Base-by-base conservation (phyloP, 805 yeast genomes). In the Kluyveromyces nonfermentans region DNA sequence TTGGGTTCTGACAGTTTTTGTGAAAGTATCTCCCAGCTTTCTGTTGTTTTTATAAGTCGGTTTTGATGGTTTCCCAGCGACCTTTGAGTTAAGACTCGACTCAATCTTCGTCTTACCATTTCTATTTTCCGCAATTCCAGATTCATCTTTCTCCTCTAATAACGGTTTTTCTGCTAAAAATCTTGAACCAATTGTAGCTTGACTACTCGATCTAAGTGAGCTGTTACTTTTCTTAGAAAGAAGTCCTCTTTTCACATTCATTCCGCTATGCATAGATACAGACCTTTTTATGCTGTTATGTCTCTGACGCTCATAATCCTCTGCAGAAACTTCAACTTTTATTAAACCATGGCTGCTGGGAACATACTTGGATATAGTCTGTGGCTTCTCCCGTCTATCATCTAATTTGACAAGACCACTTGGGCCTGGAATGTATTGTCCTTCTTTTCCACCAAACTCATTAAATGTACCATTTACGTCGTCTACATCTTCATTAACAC, bases 311-410 rank as follows among this genome's bases (percentile, higher is more conserved):
- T 47, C 52, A 35, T 54, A 59, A 12, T 48, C 53, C 18, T 57
- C 60, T 10, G 71, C 72, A 0, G 87, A 85, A 3, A 83, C 88
- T 51, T 83, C 89, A 4, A 83, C 68, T 8, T 81, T 70, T 40
- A 80, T 74, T 44, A 83, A 69, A 12, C 93, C 93, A 52, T 76
- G 71, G 3, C 85, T 79, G 1, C 87, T 80, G 2, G 93, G 90
- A 37, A 83, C 71, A 63, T 82, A 83, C 49, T 77, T 80, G 50
- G 79, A 81, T 8, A 82, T 73, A 64, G 74, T 80, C 43, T 67
- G 73, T 41, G 49, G 52, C 39, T 42, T 45, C 36, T 49, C 35
- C 51, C 30, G 16, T 7, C 6, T 20, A 7, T 15, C 17, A 28
- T 19, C 41, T 18, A 38, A 22, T 5, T 54, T 49, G 35, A 49